Conservation (phyloP, 768 basidiomycete species). For the Lactarius hengduanensis region DNA sequence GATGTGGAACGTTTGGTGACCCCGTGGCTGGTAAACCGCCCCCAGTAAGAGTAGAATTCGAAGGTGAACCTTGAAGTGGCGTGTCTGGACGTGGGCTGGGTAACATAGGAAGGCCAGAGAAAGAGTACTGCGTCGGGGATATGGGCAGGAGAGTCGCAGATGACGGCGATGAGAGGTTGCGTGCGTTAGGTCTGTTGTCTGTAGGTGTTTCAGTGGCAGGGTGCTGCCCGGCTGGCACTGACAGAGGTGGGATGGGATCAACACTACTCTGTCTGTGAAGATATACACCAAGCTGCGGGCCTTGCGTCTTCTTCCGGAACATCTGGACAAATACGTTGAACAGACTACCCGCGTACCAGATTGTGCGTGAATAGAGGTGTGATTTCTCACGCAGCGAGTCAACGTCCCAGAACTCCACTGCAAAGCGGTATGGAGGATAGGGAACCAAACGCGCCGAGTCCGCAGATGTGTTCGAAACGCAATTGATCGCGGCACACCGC, state of each 20-base stretch:
- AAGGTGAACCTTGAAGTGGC: conserved; percentile 26
- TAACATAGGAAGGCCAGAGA: conserved; percentile 24
- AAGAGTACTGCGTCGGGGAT: conserved; percentile 25
- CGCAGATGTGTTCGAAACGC: conserved; percentile 43
- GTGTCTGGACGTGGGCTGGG: conserved; percentile 23
- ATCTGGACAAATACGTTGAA: conserved; percentile 91
- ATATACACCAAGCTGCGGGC: conserved; percentile 80
- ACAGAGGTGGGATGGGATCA: conserved; percentile 75
- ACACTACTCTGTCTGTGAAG: conserved; percentile 82
- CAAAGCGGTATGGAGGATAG: conserved; percentile 81
- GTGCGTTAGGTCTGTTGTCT: conserved; percentile 7
- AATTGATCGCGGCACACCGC: conserved; percentile 42
- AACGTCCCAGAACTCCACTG: conserved; percentile 89
- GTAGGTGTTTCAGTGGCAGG: conserved; percentile 5
- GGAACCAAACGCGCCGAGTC: conserved; percentile 58
- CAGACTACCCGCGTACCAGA: conserved; percentile 87
- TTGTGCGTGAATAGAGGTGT: conserved; percentile 76
- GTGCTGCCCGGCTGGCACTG: conserved; percentile 43
- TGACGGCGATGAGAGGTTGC: conserved; percentile 14
- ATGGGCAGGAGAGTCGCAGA: neutral
- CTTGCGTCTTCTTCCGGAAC: conserved; percentile 67
- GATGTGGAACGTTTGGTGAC: conserved; percentile 49
- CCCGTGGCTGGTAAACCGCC: conserved; percentile 43
- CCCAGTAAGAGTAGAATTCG: conserved; percentile 16
- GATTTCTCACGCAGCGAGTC: conserved; percentile 81